Percentiles rank a stretch among this genome's conserved stretches.
These are phyloP conservation scores for Ogataea corticis DNA, from an alignment of 805 yeast species.

Conservation along the genomic window DNA sequence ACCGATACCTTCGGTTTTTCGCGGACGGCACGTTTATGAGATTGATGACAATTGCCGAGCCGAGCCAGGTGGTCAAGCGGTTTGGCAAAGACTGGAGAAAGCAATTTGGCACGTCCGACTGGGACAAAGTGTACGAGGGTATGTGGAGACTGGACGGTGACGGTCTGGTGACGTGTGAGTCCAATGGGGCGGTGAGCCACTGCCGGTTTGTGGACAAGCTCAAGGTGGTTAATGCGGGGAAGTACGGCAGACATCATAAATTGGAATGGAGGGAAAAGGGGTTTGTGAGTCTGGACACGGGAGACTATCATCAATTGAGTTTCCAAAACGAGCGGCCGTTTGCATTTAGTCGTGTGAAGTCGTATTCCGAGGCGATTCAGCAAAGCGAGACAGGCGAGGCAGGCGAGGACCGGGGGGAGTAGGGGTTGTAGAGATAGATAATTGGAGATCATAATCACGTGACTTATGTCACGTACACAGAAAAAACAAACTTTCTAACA, in stretches of 20 bases:
- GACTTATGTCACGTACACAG: no score
- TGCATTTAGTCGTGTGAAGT: constrained; percentile 62
- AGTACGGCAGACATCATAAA: constrained; percentile 60
- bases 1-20: constrained; percentile 79
- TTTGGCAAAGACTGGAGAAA: constrained; percentile 16
- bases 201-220: constrained; percentile 66
- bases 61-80: constrained; percentile 52
- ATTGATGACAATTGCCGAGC: constrained; percentile 71
- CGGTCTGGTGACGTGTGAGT: constrained; percentile 50
- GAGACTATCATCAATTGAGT: constrained; percentile 40
- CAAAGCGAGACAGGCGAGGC: no score
- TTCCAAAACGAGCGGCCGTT: constrained; percentile 77
- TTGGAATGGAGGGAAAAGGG: constrained; percentile 70
- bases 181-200: constrained; percentile 58
- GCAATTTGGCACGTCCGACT: constrained; percentile 25
- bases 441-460: no score
- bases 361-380: no score
- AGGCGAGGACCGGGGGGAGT: no score
- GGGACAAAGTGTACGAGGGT: constrained; percentile 47
- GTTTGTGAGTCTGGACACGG: constrained; percentile 36
- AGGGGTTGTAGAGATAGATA: no score
- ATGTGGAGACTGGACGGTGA: constrained; percentile 58
- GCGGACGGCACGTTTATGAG: constrained; percentile 75
- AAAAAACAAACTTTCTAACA: no score
- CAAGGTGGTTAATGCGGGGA: constrained; percentile 59